These are phyloP conservation scores for Nemania bipapillata DNA, from an alignment of 2,329 filamentous ascomycete species.

Conservation along the genomic window DNA sequence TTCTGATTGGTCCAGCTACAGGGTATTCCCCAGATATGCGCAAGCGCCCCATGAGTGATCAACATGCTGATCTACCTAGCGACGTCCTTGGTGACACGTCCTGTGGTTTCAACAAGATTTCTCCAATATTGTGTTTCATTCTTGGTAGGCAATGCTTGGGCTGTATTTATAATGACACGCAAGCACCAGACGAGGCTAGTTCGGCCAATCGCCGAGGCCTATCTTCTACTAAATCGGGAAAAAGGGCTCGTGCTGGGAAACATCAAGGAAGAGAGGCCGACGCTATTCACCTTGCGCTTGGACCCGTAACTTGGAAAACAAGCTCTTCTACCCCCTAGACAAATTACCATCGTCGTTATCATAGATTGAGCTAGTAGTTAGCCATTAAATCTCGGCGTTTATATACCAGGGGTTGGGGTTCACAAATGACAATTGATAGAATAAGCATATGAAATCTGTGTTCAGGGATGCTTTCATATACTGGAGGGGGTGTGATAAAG, in stretches of 20 bases:
- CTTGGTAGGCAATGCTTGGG: neutral
- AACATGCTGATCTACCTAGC: slow-evolving; percentile 12
- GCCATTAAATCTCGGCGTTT: neutral
- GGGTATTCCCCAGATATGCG: slow-evolving; percentile 23
- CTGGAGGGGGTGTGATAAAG: neutral
- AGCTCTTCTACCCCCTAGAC: too few species aligned
- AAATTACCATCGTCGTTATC: too few species aligned
- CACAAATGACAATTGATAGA: neutral
- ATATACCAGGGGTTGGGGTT: neutral
- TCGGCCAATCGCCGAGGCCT: neutral
- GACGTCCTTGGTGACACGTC: slow-evolving; percentile 3
- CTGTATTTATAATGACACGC: neutral
- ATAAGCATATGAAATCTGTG: neutral
- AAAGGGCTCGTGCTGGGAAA: neutral
- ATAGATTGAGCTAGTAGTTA: too few species aligned
- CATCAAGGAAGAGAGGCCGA: neutral
- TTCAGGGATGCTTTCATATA: neutral
- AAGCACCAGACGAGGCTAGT: neutral
- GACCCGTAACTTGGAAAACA: too few species aligned
- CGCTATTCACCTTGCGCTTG: too few species aligned
- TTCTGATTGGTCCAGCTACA: slow-evolving; percentile 6
- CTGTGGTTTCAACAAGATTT: slow-evolving; percentile 15
- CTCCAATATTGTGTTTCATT: neutral
- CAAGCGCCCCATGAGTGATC: neutral
- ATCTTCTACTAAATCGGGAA: neutral